Percentiles rank a stretch among this genome's conserved stretches.
phyloP scores from a whole-genome alignment of 2,329 filamentous ascomycete genomes.

The Rosellinia necatrix region DNA sequence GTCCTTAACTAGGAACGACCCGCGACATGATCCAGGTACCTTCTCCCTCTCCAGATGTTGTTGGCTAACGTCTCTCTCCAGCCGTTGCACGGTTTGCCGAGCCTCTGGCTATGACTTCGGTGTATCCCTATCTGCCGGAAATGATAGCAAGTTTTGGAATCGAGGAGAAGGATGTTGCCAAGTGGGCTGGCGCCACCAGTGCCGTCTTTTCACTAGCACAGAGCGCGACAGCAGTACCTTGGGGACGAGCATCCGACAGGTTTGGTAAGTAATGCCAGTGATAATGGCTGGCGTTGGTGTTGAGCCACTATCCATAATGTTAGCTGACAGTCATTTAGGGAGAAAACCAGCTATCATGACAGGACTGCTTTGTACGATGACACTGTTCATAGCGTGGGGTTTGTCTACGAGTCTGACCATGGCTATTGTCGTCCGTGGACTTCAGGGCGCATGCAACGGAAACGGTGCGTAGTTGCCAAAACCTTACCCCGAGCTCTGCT shows the following conservation, averaged over 20 bases:
- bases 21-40: conserved; percentile 32
- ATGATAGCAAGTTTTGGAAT: conserved; percentile 84
- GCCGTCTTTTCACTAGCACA: conserved; percentile 75
- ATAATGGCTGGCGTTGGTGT: neutral
- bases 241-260: conserved; percentile 77
- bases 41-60: conserved; percentile 26
- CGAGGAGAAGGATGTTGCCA: conserved; percentile 71
- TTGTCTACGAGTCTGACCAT: conserved; percentile 78
- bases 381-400: conserved; percentile 80
- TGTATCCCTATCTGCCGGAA: conserved; percentile 73
- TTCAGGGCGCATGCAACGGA: conserved; percentile 85
- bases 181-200: conserved; percentile 78
- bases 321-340: conserved; percentile 3
- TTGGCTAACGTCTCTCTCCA: conserved; percentile 47
- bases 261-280: conserved; percentile 51
- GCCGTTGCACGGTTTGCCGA: conserved; percentile 81
- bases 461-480: conserved; percentile 62
- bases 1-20: neutral
- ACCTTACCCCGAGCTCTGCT: neutral
- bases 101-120: conserved; percentile 72
- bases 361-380: conserved; percentile 78
- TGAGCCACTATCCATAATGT: neutral
- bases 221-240: conserved; percentile 71
- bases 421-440: conserved; percentile 75
- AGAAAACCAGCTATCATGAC: conserved; percentile 80